Evolutionary conservation across 169 alveolate species (phyloP).

Genomic region (Blepharisma undulans): DNA sequence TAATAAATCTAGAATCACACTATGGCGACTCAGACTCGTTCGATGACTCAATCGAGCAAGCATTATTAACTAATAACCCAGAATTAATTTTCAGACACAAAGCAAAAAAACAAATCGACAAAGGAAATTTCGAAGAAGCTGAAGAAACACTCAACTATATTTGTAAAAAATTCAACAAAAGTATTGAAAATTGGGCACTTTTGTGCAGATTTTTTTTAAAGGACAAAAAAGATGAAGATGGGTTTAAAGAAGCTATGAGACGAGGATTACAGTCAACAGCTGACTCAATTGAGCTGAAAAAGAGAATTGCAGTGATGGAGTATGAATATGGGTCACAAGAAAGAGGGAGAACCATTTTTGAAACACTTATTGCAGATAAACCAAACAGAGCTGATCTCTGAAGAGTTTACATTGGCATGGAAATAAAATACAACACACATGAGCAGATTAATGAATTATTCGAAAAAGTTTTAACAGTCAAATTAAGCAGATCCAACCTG

Average conservation of each 20-base stretch:
- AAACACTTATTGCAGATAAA: constrained; percentile 19
- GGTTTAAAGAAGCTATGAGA: not conserved
- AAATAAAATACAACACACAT: not conserved
- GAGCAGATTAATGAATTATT: constrained; percentile 18
- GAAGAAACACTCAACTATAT: not conserved
- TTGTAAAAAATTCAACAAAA: constrained; percentile 13
- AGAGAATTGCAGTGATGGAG: not conserved
- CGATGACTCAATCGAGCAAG: not conserved
- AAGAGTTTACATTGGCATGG: not conserved
- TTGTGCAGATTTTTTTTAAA: not conserved
- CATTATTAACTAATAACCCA: not conserved
- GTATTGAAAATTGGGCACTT: constrained; percentile 11
- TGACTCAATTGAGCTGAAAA: constrained; percentile 12
- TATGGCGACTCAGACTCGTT: not conserved
- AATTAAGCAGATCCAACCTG: not conserved
- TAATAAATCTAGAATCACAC: not conserved
- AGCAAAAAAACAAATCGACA: not conserved
- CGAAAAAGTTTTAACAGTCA: constrained; percentile 18
- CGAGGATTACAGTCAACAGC: not conserved
- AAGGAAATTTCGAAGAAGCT: constrained; percentile 24
- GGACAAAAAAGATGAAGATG: not conserved
- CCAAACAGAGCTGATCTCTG: constrained; percentile 38
- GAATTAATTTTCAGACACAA: constrained; percentile 10
- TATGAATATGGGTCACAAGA: constrained; percentile 26
- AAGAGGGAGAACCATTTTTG: constrained; percentile 33